Conservation (phyloP, 352 stramenopile genomes). For the Globisporangium acanthophoron region DNA sequence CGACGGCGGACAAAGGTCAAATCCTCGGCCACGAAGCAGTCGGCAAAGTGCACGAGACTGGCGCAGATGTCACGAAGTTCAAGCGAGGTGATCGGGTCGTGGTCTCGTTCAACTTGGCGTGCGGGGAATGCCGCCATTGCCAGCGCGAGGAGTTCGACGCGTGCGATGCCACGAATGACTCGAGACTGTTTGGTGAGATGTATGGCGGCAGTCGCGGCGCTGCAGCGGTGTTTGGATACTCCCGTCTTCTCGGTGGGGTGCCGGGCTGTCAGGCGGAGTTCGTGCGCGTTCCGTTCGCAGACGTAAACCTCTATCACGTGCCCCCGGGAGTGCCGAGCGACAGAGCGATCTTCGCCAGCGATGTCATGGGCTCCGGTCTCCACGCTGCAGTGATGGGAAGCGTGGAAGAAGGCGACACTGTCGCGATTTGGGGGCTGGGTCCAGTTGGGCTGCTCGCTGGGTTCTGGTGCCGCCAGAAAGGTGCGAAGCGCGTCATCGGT, state of each 20-base stretch:
- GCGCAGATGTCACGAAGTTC: conserved; percentile 25
- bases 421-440: conserved; percentile 34
- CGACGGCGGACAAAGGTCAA: conserved; percentile 27
- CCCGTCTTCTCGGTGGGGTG: conserved; percentile 23
- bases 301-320: conserved; percentile 31
- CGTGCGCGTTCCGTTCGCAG: conserved; percentile 43
- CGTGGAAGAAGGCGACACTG: conserved; percentile 27
- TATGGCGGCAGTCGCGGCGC: conserved; percentile 25
- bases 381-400: conserved; percentile 28
- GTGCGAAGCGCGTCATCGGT: conserved; percentile 34
- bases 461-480: conserved; percentile 27
- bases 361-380: conserved; percentile 30
- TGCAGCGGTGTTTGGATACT: conserved; percentile 36
- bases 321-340: conserved; percentile 24
- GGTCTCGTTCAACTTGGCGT: conserved; percentile 31
- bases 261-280: conserved; percentile 49
- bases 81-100: conserved; percentile 35
- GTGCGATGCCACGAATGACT: conserved; percentile 41
- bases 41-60: conserved; percentile 27
- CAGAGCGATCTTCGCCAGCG: conserved; percentile 34
- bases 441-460: conserved; percentile 27
- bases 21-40: conserved; percentile 44
- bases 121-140: conserved; percentile 35
- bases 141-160: conserved; percentile 25
- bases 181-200: conserved; percentile 28